Evolutionary conservation across 164 flowering plant genomes (phyloP).

Genomic region (Paratinospora sagittata): DNA sequence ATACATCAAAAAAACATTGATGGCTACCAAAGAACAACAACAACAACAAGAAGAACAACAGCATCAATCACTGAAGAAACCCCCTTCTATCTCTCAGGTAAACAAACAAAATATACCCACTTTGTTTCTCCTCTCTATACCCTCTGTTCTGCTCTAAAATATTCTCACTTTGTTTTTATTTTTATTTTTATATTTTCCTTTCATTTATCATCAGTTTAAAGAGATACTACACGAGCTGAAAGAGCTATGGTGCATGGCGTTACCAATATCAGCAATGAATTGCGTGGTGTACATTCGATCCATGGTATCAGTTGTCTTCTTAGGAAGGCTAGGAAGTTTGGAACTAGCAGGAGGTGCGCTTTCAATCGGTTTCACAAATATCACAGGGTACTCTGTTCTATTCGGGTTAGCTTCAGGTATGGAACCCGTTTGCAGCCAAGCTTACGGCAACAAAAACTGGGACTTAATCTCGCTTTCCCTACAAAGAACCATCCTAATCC

Average conservation of each 20-base stretch:
- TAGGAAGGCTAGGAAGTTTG: constrained; percentile 78
- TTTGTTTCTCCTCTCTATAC: neutral
- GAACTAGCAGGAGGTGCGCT: constrained; percentile 94
- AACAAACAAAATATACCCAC: neutral
- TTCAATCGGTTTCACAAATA: constrained; percentile 89
- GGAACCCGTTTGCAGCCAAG: constrained; percentile 91
- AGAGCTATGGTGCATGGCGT: constrained; percentile 78
- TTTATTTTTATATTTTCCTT: neutral
- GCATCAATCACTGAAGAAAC: constrained; percentile 12
- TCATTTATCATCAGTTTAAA: neutral
- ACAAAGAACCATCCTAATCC: constrained; percentile 59
- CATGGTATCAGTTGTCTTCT: constrained; percentile 71
- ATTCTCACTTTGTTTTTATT: neutral
- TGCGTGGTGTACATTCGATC: constrained; percentile 56
- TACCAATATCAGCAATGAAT: constrained; percentile 74
- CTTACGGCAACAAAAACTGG: constrained; percentile 71
- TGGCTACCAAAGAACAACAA: no score
- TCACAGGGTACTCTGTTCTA: constrained; percentile 90
- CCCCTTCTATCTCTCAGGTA: constrained; percentile 19
- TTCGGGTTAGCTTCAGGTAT: constrained; percentile 84
- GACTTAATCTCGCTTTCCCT: constrained; percentile 58
- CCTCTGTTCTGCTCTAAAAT: neutral
- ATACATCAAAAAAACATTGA: neutral
- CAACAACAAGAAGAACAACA: constrained; percentile 6
- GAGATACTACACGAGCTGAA: constrained; percentile 71